Conservation (phyloP, 495 filamentous ascomycete genomes). For the Penicillium chermesinum region DNA sequence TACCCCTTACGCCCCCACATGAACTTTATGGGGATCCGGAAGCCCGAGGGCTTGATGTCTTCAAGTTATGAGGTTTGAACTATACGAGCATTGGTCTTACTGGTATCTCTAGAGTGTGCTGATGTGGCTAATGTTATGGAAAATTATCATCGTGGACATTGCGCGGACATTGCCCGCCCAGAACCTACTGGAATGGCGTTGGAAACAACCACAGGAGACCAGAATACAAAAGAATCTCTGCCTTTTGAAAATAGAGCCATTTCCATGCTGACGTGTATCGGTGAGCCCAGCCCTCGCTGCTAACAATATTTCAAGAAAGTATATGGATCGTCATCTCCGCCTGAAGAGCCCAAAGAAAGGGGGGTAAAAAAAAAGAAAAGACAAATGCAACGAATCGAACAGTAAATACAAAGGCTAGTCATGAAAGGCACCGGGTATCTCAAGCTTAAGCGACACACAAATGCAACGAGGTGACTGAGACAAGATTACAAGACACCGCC, state of each 20-base stretch:
- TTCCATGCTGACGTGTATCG: background rate
- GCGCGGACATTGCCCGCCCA: no score
- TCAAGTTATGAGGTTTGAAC: no score
- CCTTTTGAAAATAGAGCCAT: background rate
- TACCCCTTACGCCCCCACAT: background rate
- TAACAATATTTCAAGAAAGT: background rate
- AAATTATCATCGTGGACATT: no score
- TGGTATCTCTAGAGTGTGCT: no score
- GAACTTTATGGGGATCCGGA: no score
- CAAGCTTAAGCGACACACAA: slow-evolving; percentile 25
- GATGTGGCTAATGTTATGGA: no score
- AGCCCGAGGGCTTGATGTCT: no score
- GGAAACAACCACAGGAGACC: no score
- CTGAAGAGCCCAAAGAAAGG: background rate
- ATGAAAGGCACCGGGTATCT: slow-evolving; percentile 25
- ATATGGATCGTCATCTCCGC: background rate
- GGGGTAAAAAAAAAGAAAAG: slow-evolving; percentile 1
- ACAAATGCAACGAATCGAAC: slow-evolving; percentile 21
- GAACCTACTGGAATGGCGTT: no score
- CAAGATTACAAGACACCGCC: slow-evolving; percentile 39
- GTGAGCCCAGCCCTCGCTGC: background rate
- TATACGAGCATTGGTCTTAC: no score
- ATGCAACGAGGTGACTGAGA: slow-evolving; percentile 6
- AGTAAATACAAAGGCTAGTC: slow-evolving; percentile 12
- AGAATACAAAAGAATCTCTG: background rate